Evolutionary conservation across 805 yeast species (phyloP), one percentile per base, ranked within the genome.

Genomic region (Wickerhamiella bombiphila): DNA sequence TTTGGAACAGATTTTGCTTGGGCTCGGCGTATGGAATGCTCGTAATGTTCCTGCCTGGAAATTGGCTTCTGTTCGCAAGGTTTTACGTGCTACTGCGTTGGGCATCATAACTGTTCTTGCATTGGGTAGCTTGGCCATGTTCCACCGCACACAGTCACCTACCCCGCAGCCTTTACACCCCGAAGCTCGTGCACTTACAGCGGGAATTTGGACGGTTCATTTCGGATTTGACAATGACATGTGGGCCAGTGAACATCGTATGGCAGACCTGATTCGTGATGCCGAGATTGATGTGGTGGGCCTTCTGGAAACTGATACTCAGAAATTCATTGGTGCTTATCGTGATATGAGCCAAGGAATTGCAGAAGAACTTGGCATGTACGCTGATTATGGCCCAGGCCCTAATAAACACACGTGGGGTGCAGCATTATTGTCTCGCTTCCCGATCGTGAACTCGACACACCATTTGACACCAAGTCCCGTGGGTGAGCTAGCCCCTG

Each of bases 391-490:
- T 55, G 98, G 98, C 5, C 98, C 98, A 5, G 95, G 96, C 11
- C 96, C 97, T 38, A 82, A 85, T 56, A 79, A 86, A 58, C 97
- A 91, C 61, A 91, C 98, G 0, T 91, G 98, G 98, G 98, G 98
- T 30, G 79, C 86, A 35, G 91, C 91, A 2, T 65, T 91, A 43
- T 64, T 91, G 47, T 86, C 96, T 16, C 83, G 86, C 55, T 91
- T 88, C 69, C 98, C 98, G 22, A 91, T 91, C 44, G 49, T 91
- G 40, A 72, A 78, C 52, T 83, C 96, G 2, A 74, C 85, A 1
- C 98, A 91, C 57, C 93, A 86, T 55, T 66, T 91, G 48, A 63
- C 88, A 40, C 98, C 98, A 3, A 81, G 94, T 5, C 98, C 98
- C 2, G 95, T 81, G 22, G 98, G 98, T 14, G 98, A 91, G 64